Percentiles rank a stretch among this genome's conserved stretches.
Evolutionary conservation across 1,284 basidiomycete species (phyloP).

Genomic region (Boletus calvinii): DNA sequence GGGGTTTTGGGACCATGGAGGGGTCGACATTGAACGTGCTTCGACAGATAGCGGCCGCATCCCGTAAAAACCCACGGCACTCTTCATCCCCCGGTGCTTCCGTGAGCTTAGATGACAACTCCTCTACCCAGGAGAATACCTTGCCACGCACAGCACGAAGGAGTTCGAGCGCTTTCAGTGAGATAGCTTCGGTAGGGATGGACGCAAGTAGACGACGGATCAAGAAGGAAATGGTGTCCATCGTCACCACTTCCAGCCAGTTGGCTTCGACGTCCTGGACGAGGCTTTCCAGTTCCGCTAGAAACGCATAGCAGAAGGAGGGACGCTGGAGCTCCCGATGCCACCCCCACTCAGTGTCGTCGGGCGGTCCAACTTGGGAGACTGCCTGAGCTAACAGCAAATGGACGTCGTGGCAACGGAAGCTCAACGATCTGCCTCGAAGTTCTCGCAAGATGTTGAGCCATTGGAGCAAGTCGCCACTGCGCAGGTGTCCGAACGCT

Average conservation of each 20-base stretch:
- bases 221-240: constrained; percentile 39
- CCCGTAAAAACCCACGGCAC: constrained; percentile 23
- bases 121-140: constrained; percentile 38
- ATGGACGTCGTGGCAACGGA: constrained; percentile 40
- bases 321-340: constrained; percentile 32
- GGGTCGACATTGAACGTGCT: constrained; percentile 41
- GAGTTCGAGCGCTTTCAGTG: constrained; percentile 19
- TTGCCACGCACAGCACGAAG: constrained; percentile 34
- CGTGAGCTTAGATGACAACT: constrained; percentile 31
- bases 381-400: constrained; percentile 40
- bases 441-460: constrained; percentile 47
- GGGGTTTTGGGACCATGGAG: constrained; percentile 17
- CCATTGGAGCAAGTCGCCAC: constrained; percentile 48
- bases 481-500: constrained; percentile 43
- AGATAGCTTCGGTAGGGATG: constrained; percentile 9
- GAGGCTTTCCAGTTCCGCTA: constrained; percentile 36
- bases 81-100: constrained; percentile 18
- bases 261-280: constrained; percentile 36
- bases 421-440: constrained; percentile 36
- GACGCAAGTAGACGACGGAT: constrained; percentile 37
- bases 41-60: constrained; percentile 40
- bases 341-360: constrained; percentile 27
- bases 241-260: constrained; percentile 42
- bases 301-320: constrained; percentile 35
- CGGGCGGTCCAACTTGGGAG: constrained; percentile 40